Conservation (phyloP, 2,329 filamentous ascomycete species). For the Thyridium curvatum region DNA sequence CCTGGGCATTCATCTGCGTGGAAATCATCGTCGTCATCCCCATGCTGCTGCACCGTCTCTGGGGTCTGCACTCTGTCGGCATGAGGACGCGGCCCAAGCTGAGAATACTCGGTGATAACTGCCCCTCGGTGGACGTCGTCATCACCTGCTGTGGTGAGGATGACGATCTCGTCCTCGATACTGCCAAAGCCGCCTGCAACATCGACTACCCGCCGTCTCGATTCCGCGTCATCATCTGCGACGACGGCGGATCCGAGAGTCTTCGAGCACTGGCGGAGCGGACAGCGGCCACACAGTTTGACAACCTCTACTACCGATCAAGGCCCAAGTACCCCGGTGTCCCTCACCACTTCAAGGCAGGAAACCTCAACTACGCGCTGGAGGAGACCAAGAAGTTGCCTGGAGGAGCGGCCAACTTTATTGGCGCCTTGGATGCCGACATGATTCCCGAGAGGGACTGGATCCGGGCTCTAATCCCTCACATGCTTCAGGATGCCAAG, state of each 20-base stretch:
- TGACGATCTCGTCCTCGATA: slow-evolving; percentile 49
- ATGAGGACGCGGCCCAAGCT: slow-evolving; percentile 45
- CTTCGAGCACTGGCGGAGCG: slow-evolving; percentile 25
- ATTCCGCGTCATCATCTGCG: slow-evolving; percentile 50
- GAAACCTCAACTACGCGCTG: slow-evolving; percentile 58
- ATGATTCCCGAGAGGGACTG: slow-evolving; percentile 60
- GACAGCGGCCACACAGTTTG: slow-evolving; percentile 31
- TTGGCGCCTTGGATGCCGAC: slow-evolving; percentile 58
- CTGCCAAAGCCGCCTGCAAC: slow-evolving; percentile 44
- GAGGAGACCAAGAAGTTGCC: slow-evolving; percentile 41
- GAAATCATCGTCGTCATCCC: slow-evolving; percentile 48
- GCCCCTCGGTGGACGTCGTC: slow-evolving; percentile 50
- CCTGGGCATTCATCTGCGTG: slow-evolving; percentile 52
- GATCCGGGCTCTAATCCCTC: slow-evolving; percentile 51
- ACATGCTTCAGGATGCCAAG: slow-evolving; percentile 47
- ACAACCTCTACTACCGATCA: slow-evolving; percentile 47
- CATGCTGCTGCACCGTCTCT: slow-evolving; percentile 49
- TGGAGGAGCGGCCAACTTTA: slow-evolving; percentile 48
- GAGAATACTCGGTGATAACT: slow-evolving; percentile 37
- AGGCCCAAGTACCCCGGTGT: slow-evolving; percentile 40
- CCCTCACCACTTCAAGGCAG: slow-evolving; percentile 56
- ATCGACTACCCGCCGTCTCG: slow-evolving; percentile 46
- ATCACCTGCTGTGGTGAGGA: slow-evolving; percentile 53
- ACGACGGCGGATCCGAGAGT: slow-evolving; percentile 42
- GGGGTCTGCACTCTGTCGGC: slow-evolving; percentile 52